These are phyloP conservation scores for Choiromyces venosus DNA, from an alignment of 495 filamentous ascomycete genomes.

Conservation along the genomic window DNA sequence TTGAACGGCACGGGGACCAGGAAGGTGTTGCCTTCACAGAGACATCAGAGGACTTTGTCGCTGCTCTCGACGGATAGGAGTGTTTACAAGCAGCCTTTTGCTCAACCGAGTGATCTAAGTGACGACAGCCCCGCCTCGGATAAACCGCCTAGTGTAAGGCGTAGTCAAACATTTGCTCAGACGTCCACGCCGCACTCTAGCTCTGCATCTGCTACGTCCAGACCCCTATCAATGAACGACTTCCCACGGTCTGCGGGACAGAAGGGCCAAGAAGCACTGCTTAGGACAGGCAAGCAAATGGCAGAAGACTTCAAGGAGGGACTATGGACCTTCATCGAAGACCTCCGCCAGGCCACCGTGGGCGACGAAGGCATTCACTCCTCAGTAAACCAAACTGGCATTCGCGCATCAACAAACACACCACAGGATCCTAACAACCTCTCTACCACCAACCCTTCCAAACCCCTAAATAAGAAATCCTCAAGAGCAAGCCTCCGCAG, in stretches of 20 bases:
- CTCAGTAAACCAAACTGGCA: constrained; percentile 24
- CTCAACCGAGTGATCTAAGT: constrained; percentile 28
- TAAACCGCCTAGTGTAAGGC: constrained; percentile 14
- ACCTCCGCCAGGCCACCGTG: constrained; percentile 87
- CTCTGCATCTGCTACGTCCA: constrained; percentile 18
- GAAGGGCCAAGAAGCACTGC: constrained; percentile 49
- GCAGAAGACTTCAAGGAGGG: constrained; percentile 84
- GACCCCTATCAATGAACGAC: constrained; percentile 33
- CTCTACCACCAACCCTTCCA: constrained; percentile 3
- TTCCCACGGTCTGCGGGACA: constrained; percentile 23
- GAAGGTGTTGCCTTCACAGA: constrained; percentile 64
- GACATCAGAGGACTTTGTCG: constrained; percentile 62
- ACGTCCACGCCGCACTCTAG: constrained; percentile 20
- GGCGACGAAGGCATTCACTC: constrained; percentile 72
- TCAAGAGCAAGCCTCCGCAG: constrained; percentile 28
- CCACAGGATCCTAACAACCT: constrained; percentile 4
- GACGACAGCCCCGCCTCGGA: constrained; percentile 9
- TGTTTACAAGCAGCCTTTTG: constrained; percentile 45
- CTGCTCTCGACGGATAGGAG: constrained; percentile 64
- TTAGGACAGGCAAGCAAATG: constrained; percentile 74
- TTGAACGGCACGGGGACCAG: constrained; percentile 43
- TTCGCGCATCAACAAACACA: constrained; percentile 25
- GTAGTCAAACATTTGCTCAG: constrained; percentile 30
- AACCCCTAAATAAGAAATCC: not conserved
- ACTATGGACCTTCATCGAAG: constrained; percentile 94